Evolutionary conservation across 805 yeast genomes (phyloP).

Genomic region (Nakazawaea anatomiae): DNA sequence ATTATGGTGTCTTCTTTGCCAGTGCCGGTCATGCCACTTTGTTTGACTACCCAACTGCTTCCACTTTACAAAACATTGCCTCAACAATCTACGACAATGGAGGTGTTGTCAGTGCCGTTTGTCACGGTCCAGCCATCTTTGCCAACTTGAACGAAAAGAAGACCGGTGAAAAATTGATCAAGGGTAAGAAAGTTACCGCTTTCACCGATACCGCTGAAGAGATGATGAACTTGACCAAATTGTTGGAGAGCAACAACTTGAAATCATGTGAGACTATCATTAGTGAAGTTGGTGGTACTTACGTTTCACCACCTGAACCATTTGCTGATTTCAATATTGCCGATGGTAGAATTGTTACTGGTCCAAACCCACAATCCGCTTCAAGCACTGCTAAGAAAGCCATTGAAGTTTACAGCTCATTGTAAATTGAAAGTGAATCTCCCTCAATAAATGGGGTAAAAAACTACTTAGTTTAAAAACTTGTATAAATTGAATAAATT

Average conservation of each 20-base stretch:
- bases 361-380: slow-evolving; percentile 60
- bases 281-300: slow-evolving; percentile 35
- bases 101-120: slow-evolving; percentile 59
- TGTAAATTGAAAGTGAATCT: background rate
- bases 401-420: background rate
- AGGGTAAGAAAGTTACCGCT: slow-evolving; percentile 55
- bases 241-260: slow-evolving; percentile 22
- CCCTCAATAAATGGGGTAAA: too few relatives aligned
- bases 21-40: slow-evolving; percentile 64
- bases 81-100: slow-evolving; percentile 39
- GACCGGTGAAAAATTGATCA: slow-evolving; percentile 34
- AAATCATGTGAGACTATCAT: slow-evolving; percentile 33
- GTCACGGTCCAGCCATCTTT: slow-evolving; percentile 63
- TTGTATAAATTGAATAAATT: background rate
- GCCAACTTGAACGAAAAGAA: slow-evolving; percentile 38
- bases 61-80: slow-evolving; percentile 38
- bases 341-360: slow-evolving; percentile 60
- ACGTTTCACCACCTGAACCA: slow-evolving; percentile 41
- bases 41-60: slow-evolving; percentile 52
- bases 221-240: slow-evolving; percentile 19
- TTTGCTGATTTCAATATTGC: slow-evolving; percentile 44
- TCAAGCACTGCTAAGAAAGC: slow-evolving; percentile 39
- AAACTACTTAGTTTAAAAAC: background rate
- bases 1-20: slow-evolving; percentile 51
- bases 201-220: slow-evolving; percentile 54